Conservation (phyloP, 768 basidiomycete species). For the Boletus edulis region DNA sequence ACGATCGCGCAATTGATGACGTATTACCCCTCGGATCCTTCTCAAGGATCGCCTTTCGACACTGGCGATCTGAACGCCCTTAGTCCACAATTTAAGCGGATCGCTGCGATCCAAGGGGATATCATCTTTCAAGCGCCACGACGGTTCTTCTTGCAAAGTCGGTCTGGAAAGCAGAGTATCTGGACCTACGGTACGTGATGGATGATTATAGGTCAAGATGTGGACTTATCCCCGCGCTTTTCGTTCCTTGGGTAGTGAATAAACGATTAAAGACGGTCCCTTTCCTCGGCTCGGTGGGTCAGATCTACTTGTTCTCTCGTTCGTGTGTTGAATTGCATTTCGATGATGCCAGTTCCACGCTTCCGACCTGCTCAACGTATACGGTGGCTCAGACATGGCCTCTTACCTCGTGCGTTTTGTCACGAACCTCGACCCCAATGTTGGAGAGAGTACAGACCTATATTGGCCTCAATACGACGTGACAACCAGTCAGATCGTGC, state of each 20-base stretch:
- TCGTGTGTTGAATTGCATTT: no score
- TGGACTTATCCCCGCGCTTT: background rate
- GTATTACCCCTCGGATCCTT: conserved; percentile 38
- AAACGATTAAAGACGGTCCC: conserved; percentile 44
- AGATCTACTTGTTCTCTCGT: no score
- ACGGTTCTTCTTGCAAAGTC: conserved; percentile 41
- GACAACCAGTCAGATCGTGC: conserved; percentile 30
- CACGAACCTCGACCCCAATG: conserved; percentile 38
- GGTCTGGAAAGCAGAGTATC: conserved; percentile 37
- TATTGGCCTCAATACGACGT: conserved; percentile 45
- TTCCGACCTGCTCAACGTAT: conserved; percentile 44
- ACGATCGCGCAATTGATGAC: conserved; percentile 27
- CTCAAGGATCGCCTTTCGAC: conserved; percentile 51
- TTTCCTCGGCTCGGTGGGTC: background rate
- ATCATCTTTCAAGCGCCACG: conserved; percentile 49
- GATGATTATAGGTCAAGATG: background rate
- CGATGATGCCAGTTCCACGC: background rate
- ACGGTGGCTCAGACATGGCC: conserved; percentile 41
- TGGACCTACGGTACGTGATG: conserved; percentile 32
- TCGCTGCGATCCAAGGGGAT: conserved; percentile 52
- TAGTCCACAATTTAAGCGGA: conserved; percentile 49
- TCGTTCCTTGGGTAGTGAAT: conserved; percentile 33
- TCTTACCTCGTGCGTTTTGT: conserved; percentile 31
- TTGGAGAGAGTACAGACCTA: conserved; percentile 22
- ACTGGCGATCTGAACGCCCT: conserved; percentile 44